phyloP scores from a whole-genome alignment of 257 asterid genomes.

The Nicotiana tabacum region DNA sequence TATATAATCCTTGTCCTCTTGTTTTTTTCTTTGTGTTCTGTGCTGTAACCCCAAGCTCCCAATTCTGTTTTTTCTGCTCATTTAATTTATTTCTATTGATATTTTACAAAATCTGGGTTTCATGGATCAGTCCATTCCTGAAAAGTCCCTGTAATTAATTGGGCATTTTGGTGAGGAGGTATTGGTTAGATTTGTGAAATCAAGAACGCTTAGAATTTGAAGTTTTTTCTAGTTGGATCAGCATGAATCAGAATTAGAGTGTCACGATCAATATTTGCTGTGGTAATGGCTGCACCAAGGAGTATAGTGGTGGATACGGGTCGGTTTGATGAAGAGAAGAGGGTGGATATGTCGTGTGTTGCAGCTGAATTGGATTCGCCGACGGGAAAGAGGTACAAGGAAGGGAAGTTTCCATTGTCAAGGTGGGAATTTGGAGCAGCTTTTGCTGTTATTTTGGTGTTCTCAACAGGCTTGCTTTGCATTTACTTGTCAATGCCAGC shows the following conservation, averaged over 20 bases:
- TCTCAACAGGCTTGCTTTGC: slow-evolving; percentile 48
- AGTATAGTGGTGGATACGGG: slow-evolving; percentile 46
- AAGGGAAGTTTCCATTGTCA: slow-evolving; percentile 45
- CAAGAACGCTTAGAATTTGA: not conserved
- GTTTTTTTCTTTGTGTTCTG: not conserved
- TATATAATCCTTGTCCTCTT: not conserved
- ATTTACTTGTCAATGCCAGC: slow-evolving; percentile 76
- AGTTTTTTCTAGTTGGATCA: not conserved
- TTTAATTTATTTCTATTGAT: not conserved
- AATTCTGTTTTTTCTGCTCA: not conserved
- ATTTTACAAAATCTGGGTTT: not conserved
- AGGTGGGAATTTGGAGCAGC: slow-evolving; percentile 67
- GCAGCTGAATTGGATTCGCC: slow-evolving; percentile 39
- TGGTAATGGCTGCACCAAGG: slow-evolving; percentile 65
- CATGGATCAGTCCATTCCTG: not conserved
- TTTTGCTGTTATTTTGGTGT: slow-evolving; percentile 58
- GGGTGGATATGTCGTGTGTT: not conserved
- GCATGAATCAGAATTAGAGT: not conserved
- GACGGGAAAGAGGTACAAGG: slow-evolving; percentile 51
- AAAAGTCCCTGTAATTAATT: not conserved
- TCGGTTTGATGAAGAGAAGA: slow-evolving; percentile 43
- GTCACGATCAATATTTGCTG: not conserved
- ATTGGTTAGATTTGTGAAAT: not conserved
- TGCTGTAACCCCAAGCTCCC: not conserved
- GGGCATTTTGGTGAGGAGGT: not conserved